phyloP scores from a whole-genome alignment of 768 basidiomycete species.

The Boletus patriciae region DNA sequence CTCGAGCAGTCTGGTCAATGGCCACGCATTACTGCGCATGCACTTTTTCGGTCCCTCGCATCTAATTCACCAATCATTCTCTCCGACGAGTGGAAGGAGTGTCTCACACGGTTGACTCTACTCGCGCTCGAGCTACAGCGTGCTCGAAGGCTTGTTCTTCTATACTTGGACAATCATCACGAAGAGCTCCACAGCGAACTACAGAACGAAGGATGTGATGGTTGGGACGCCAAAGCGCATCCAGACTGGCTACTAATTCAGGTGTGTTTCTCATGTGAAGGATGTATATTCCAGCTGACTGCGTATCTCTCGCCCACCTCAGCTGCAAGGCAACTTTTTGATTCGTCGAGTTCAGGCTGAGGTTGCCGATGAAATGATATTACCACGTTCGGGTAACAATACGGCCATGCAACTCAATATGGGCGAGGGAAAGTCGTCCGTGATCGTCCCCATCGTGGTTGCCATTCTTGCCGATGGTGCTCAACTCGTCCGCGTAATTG shows the following conservation, averaged over 20 bases:
- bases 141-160: no score
- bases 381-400: constrained; percentile 37
- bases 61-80: constrained; percentile 20
- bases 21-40: constrained; percentile 29
- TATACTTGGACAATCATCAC: no score
- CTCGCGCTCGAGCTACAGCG: no score
- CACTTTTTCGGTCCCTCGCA: constrained; percentile 35
- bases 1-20: no score
- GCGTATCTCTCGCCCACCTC: no score
- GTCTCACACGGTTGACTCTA: constrained; percentile 32
- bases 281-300: no score
- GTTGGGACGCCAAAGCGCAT: no score
- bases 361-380: constrained; percentile 52
- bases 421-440: constrained; percentile 57
- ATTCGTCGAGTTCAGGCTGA: constrained; percentile 43
- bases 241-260: no score
- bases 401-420: constrained; percentile 53
- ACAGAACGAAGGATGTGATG: no score
- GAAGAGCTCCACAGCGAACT: no score
- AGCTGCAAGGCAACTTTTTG: constrained; percentile 44
- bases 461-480: constrained; percentile 43
- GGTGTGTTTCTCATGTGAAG: no score
- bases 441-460: constrained; percentile 46
- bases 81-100: constrained; percentile 30
- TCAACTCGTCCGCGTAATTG: no score